Evolutionary conservation across 495 filamentous ascomycete genomes (phyloP), one percentile per base, ranked within the genome.

Genomic region (Aeminium ludgeri): DNA sequence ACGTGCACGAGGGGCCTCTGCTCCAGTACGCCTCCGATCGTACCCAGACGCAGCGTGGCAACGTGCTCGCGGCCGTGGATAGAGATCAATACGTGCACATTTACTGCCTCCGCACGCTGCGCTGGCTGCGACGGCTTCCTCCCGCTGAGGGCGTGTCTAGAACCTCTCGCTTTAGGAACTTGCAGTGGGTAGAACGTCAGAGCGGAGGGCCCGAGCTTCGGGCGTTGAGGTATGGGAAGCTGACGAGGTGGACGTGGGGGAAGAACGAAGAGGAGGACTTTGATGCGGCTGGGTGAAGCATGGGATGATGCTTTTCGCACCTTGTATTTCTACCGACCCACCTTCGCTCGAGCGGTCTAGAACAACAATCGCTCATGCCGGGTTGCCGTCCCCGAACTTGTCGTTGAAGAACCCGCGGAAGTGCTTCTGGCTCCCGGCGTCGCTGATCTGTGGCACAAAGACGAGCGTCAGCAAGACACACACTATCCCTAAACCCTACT

Each of bases 1-100:
- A 20, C 2, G 3, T 57, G 47, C 40, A 40, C 36, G 18, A 16
- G 2, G 36, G 36, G 12, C 36, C 17, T 2, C 4, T 25, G 36
- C 36, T 20, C 12, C 17, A 39, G 2, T 41, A 55, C 27, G 19
- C 15, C 12, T 50, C 42, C 1, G 34, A 54, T 25, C 23, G 23
- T 8, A 25, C 23, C 8, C 4, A 25, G 8, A 25, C 23, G 23
- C 23, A 25, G 23, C 23, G 23, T 0, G 27, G 48, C 2, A 53
- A 53, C 16, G 23, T 61, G 2, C 37, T 58, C 10, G 58, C 58
- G 20, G 58, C 53, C 3, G 55, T 37, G 10, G 45, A 54, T 10
- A 40, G 48, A 1, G 32, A 44, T 18, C 35, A 25, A 1, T 23
- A 13, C 16, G 20, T 55, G 0, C 30, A 32, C 1, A 12, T 58